Conservation (phyloP, 2,329 filamentous ascomycete genomes). For the Phyllosticta citribraziliensis region DNA sequence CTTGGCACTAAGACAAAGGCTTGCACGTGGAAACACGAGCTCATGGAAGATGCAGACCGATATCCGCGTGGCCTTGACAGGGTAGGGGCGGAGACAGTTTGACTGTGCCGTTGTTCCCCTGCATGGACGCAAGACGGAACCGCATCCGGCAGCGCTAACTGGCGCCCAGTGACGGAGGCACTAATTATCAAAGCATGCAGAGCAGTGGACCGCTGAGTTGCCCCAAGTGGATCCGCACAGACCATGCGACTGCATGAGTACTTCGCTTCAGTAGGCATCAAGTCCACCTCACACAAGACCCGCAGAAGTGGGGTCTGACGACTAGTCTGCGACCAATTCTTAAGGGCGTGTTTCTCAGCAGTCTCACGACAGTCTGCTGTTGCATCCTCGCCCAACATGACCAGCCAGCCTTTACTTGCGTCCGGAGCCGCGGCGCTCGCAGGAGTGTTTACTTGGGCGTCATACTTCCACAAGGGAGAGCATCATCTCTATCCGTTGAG, state of each 20-base stretch:
- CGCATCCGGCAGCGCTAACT: not conserved
- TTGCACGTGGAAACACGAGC: not conserved
- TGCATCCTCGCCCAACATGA: not conserved
- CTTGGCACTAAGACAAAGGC: not conserved
- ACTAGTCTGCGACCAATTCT: not conserved
- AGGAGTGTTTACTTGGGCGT: not conserved
- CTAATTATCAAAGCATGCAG: not conserved
- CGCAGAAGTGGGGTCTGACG: not conserved
- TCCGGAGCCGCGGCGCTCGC: not conserved
- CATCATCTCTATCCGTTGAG: slow-evolving; percentile 2
- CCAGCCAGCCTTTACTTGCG: not conserved
- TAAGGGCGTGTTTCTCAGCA: not conserved
- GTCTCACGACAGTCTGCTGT: not conserved
- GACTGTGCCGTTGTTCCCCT: not conserved
- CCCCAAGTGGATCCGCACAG: not conserved
- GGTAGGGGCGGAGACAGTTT: too few relatives aligned
- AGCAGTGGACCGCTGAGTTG: not conserved
- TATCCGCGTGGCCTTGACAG: too few relatives aligned
- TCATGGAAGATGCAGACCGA: not conserved
- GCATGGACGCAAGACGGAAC: not conserved
- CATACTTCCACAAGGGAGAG: slow-evolving; percentile 6
- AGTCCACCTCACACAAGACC: not conserved
- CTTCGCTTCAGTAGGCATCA: not conserved
- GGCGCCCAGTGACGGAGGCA: not conserved
- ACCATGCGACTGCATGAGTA: not conserved